Evolutionary conservation across 148 eudicot species (phyloP), one percentile per base, ranked within the genome.

Genomic region (Diospyros lotus): DNA sequence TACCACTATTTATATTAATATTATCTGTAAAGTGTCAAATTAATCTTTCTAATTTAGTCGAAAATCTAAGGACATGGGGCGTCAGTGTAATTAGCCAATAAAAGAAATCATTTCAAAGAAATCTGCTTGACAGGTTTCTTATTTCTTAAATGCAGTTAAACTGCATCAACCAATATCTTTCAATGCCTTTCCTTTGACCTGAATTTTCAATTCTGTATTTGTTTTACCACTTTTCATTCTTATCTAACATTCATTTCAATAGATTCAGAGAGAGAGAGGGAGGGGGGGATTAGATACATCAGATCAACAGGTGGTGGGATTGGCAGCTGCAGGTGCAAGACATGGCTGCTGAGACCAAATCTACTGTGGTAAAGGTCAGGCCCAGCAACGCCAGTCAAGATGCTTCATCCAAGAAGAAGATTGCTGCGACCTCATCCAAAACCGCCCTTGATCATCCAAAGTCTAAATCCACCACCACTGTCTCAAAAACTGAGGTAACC

Each of bases 401-500:
- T 68, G 81, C 73, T 53, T 62, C 81, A 18, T 82, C 88, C 52
- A 89, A 87, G 84, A 86, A 68, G 65, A 89, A 81, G 72, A 68
- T 73, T 74, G 70, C 75, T 65, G 78, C 76, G 78, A 77, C 63
- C 80, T 68, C 84, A 40, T 67, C 59, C 56, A 85, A 76, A 28
- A 28, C 73, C 80, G 75, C 71, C 64, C 85, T 66, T 58, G 62
- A 28, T 60, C 83, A 87, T 83, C 63, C 77, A 38, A 84, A 86
- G 62, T 62, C 66, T 43, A 85, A 77, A 84, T 77, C 86, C 46
- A 52, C 75, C n/a, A 28, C 74, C 8, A 75, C 77, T 58, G 64
- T 68, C n/a, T 6, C 76, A 18, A 91, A 89, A 86, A 74, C 82
- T 69, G 86, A 86, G 97, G 97, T 89, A 64, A 79, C 75, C 73